Percentiles rank a stretch among this genome's conserved stretches.
phyloP scores from a whole-genome alignment of 1,284 basidiomycete species.

The Rhodotorula glutinis region DNA sequence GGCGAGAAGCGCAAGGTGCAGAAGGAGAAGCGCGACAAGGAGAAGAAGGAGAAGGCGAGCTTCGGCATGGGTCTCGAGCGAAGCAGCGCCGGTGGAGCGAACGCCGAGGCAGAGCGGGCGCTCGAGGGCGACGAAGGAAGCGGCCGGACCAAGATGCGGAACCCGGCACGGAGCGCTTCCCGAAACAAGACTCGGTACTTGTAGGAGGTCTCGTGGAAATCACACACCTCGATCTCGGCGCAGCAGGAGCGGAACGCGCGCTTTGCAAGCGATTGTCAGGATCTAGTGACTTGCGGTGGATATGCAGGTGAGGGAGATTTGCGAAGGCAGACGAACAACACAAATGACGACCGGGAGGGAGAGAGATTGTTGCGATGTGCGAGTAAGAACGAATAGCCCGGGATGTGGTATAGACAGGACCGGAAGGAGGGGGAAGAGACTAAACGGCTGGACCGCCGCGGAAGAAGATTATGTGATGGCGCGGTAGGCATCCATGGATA shows the following conservation, averaged over 20 bases:
- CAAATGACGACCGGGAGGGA: neutral
- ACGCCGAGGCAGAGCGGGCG: constrained; percentile 20
- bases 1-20: constrained; percentile 50
- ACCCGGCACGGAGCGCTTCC: constrained; percentile 24
- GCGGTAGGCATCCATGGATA: neutral
- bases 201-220: neutral
- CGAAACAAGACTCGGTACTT: constrained; percentile 30
- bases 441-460: too few species aligned
- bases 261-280: too few species aligned
- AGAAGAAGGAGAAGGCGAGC: constrained; percentile 47
- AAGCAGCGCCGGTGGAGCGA: constrained; percentile 51
- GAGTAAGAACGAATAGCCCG: neutral
- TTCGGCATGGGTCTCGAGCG: constrained; percentile 84
- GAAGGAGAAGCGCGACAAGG: constrained; percentile 63
- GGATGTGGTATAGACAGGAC: neutral
- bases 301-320: neutral
- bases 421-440: neutral
- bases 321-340: neutral
- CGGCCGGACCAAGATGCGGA: constrained; percentile 35
- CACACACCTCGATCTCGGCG: too few species aligned
- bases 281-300: neutral
- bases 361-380: neutral
- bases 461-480: neutral
- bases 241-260: too few species aligned
- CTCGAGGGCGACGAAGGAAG: constrained; percentile 35